Evolutionary conservation across 2,329 filamentous ascomycete species (phyloP).

Genomic region (Talaromyces verruculosus): DNA sequence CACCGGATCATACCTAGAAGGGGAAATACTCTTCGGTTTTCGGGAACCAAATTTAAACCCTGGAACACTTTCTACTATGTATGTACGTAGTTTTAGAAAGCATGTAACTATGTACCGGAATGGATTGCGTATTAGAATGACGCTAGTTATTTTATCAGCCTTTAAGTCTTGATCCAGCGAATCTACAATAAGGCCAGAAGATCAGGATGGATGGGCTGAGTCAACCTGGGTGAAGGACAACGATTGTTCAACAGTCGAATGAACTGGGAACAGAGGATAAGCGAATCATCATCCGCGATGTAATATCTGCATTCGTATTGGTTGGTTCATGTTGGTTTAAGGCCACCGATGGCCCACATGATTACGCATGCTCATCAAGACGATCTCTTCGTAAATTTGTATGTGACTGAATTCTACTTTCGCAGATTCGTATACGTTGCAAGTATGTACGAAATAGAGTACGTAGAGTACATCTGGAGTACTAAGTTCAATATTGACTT

Average conservation of each 20-base stretch:
- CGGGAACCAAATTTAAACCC: conserved; percentile 1
- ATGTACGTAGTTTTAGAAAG: not conserved
- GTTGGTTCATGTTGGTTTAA: not conserved
- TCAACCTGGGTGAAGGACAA: not conserved
- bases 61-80: not conserved
- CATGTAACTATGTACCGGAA: not conserved
- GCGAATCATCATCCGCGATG: not conserved
- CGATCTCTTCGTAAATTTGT: not conserved
- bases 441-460: not conserved
- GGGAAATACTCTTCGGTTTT: conserved; percentile 14
- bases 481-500: not conserved
- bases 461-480: not conserved
- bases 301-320: not conserved
- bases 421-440: not conserved
- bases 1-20: conserved; percentile 12
- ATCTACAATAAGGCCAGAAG: not conserved
- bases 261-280: not conserved
- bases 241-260: not conserved
- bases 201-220: not conserved
- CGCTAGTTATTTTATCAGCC: not conserved
- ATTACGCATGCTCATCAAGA: conserved; percentile 10
- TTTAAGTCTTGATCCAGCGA: not conserved
- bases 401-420: not conserved
- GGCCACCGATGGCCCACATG: conserved; percentile 11
- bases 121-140: not conserved